Base-by-base conservation (phyloP, 306 rosid species). In the Glycine tomentella region DNA sequence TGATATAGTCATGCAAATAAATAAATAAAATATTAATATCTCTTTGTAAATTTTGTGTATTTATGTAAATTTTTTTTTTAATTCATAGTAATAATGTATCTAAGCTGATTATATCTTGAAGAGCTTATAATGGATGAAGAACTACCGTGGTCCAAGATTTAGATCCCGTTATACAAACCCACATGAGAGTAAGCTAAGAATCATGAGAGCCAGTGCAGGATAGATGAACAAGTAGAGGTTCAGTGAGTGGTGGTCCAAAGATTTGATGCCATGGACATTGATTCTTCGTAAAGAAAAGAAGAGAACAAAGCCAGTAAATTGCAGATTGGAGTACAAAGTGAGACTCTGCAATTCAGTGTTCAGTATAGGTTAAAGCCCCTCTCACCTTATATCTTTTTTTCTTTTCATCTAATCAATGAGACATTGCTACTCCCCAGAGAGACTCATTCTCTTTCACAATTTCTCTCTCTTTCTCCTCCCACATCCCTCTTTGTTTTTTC, bases 401-500 rank as follows among this genome's bases (percentile, higher is more conserved):
- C 67, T 59, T 58, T 78, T 86, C 85, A 38, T 84, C 83, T 69
- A 82, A 85, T 88, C 81, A 69, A 81, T 67, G 75, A 74, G 69
- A 75, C 83, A 86, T 84, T 86, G 88, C 87, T 61, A 84, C 82
- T 82, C 55, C 31, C 76, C 81, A 52, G 66, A 74, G 34, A 55
- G 72, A 82, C 72, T 71, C 63, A 13, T 85, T 70, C 50, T 31
- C 9, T 53, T 42, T 31, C 67, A 16, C 67, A 16, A 0, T 11
- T 6, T 49, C 80, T 76, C 55, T 72, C 74, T 45, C 77, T 51
- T 11, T 42, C 25, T 49, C 1, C 31, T 2, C 31, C 31, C 31
- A 25, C 31, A 25, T 25, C 31, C 31, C 31, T 25, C 31, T 25
- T 25, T 25, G 31, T 1, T 66, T 9, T 20, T 11, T 49, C 0